phyloP scores from a whole-genome alignment of 1,139 yeast species.

The Protomyces gravidus region DNA sequence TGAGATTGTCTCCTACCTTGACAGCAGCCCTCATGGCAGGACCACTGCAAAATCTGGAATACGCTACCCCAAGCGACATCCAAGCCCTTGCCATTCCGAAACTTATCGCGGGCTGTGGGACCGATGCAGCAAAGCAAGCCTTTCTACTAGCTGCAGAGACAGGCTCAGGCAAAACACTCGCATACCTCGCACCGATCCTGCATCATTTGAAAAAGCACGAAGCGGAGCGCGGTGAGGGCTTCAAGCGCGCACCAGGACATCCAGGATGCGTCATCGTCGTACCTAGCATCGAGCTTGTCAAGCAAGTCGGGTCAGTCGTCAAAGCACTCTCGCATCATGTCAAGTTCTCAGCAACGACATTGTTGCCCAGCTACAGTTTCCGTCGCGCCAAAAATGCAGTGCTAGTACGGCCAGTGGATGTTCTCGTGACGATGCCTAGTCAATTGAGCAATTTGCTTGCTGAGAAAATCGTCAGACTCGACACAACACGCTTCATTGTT shows the following conservation, averaged over 20 bases:
- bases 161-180: slow-evolving; percentile 94
- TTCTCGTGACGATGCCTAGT: slow-evolving; percentile 76
- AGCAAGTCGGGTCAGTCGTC: slow-evolving; percentile 63
- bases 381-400: slow-evolving; percentile 26
- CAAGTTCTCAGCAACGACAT: slow-evolving; percentile 37
- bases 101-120: slow-evolving; percentile 41
- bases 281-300: slow-evolving; percentile 85
- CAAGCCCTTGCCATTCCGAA: slow-evolving; percentile 57
- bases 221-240: slow-evolving; percentile 34
- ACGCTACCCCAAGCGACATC: slow-evolving; percentile 56
- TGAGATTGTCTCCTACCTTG: slow-evolving; percentile 64
- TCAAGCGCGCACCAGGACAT: slow-evolving; percentile 33
- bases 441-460: slow-evolving; percentile 31
- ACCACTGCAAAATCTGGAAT: slow-evolving; percentile 41
- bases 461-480: slow-evolving; percentile 23
- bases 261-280: slow-evolving; percentile 67
- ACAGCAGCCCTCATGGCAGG: slow-evolving; percentile 60
- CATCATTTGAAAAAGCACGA: slow-evolving; percentile 52
- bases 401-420: slow-evolving; percentile 54
- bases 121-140: slow-evolving; percentile 43
- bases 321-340: slow-evolving; percentile 52
- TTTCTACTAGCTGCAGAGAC: slow-evolving; percentile 92
- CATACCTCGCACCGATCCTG: slow-evolving; percentile 72
- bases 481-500: slow-evolving; percentile 52
- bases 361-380: slow-evolving; percentile 36